Evolutionary conservation across 2,329 filamentous ascomycete genomes (phyloP), one percentile per base, ranked within the genome.

Genomic region (Plenodomus biglobosus): DNA sequence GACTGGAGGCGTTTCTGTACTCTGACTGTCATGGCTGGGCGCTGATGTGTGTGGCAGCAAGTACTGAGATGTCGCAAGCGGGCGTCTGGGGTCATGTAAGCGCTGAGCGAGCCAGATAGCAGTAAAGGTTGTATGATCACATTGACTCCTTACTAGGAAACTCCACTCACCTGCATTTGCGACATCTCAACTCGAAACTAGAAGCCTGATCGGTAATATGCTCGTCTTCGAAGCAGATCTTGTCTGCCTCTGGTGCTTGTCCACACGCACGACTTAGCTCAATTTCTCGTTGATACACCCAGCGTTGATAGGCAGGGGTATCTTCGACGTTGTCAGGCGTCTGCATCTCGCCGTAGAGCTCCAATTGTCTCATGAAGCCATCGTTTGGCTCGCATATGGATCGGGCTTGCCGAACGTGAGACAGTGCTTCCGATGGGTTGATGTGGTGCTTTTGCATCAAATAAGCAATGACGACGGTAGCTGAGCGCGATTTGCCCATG

Each of bases 401-500:
- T 34, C 92, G 84, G 37, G 81, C 82, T 66, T 86, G 75, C 44
- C 85, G 84, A 42, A 97, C 77, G 57, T 86, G 80, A 20, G 79
- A 76, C 41, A 97, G 76, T 2, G 92, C 91, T 38, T 87, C 84
- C 56, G 77, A 69, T 48, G 80, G 76, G 58, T 75, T 76, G 58
- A 81, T 74, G 59, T 71, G 68, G 62, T 76, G 71, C 49, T 72
- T 71, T 55, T 80, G 78, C 71, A 97, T 86, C 42, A 97, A 78
- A 72, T 92, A 97, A 52, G 94, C 92, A 48, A 95, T 81, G 45
- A 90, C 81, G 57, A 89, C 83, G 24, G 90, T 86, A 58, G 92
- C 88, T 40, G 92, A 97, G 50, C 94, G 88, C 27, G 92, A 96
- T 75, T 95, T 95, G 44, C 94, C 94, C 85, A 96, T 96, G 18